Evolutionary conservation across 2,329 filamentous ascomycete species (phyloP).

Genomic region (Epichloe gansuensis): DNA sequence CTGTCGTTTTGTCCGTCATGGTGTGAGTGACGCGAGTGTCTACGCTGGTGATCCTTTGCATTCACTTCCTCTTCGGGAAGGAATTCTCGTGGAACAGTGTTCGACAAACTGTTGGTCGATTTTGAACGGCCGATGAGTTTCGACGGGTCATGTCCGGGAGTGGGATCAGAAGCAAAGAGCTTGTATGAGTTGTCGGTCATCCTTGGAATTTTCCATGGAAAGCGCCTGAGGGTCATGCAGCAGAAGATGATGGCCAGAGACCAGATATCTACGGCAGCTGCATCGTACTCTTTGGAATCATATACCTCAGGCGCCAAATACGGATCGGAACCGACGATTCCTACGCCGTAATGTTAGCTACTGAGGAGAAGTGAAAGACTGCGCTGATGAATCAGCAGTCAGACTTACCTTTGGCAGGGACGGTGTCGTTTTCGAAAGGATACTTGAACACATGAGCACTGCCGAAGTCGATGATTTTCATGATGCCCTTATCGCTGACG

Average conservation of each 20-base stretch:
- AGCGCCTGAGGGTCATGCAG: conserved; percentile 90
- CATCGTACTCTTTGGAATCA: conserved; percentile 85
- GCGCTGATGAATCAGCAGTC: neutral
- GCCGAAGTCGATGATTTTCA: conserved; percentile 99
- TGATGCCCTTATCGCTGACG: conserved; percentile 89
- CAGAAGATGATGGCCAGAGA: conserved; percentile 97
- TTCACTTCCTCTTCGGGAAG: conserved; percentile 22
- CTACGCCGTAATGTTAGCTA: conserved; percentile 21
- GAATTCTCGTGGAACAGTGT: conserved; percentile 27
- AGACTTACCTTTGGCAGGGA: conserved; percentile 25
- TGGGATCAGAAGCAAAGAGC: conserved; percentile 77
- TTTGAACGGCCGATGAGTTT: conserved; percentile 36
- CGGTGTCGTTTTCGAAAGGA: conserved; percentile 70
- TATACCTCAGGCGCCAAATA: conserved; percentile 97
- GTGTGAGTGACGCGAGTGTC: conserved; percentile 3
- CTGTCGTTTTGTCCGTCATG: conserved; percentile 2
- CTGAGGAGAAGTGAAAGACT: neutral
- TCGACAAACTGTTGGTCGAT: conserved; percentile 32
- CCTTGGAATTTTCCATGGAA: conserved; percentile 93
- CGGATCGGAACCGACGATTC: conserved; percentile 72
- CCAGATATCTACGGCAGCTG: conserved; percentile 91
- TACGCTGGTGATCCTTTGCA: conserved; percentile 12
- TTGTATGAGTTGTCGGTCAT: conserved; percentile 90
- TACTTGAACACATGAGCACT: conserved; percentile 96
- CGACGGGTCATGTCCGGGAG: conserved; percentile 54